These are phyloP conservation scores for Malus orientalis DNA, from an alignment of 306 rosid species.

Conservation along the genomic window DNA sequence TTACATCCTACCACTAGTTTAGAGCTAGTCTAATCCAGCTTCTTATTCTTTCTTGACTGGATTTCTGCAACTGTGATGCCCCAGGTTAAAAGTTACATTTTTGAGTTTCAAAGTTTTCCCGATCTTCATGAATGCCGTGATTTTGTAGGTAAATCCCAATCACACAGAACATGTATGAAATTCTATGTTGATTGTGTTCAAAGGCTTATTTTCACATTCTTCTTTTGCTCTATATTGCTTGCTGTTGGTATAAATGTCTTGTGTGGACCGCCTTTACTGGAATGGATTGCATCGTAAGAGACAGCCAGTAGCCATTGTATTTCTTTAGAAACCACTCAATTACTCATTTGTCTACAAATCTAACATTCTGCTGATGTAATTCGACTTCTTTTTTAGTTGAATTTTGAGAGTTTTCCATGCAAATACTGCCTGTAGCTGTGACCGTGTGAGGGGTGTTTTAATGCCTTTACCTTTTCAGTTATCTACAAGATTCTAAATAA, in stretches of 20 bases:
- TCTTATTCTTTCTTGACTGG: background rate
- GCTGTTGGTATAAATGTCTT: background rate
- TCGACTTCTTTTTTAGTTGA: background rate
- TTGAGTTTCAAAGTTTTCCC: slow-evolving; percentile 66
- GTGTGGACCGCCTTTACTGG: background rate
- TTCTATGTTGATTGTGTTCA: background rate
- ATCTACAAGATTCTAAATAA: background rate
- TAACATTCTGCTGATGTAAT: background rate
- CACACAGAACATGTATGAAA: background rate
- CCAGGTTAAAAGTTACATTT: slow-evolving; percentile 78
- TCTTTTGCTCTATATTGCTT: background rate
- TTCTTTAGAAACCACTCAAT: too few relatives aligned
- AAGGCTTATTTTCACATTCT: slow-evolving; percentile 1
- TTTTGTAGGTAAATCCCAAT: slow-evolving; percentile 57
- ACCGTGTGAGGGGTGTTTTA: background rate
- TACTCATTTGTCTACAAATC: background rate
- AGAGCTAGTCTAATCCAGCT: background rate
- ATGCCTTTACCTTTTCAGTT: background rate
- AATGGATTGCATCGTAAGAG: background rate
- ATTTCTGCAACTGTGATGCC: slow-evolving; percentile 14
- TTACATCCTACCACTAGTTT: background rate
- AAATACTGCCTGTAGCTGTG: background rate
- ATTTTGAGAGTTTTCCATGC: background rate
- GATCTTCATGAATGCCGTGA: slow-evolving; percentile 88
- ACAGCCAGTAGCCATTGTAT: too few relatives aligned